Conservation (phyloP, 768 basidiomycete species). For the Serendipita sp. region DNA sequence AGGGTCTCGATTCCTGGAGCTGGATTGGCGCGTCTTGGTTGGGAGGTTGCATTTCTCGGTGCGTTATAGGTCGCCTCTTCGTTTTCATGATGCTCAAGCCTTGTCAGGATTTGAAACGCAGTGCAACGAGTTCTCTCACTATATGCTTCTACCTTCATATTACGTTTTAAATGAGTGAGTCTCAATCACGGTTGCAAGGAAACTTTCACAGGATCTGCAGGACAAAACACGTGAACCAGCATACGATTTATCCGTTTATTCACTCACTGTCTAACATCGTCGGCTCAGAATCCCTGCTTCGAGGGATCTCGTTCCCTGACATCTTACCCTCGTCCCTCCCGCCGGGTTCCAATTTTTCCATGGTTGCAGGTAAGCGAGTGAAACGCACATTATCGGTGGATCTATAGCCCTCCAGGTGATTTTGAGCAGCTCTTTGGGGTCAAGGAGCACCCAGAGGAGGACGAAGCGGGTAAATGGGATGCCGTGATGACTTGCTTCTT, state of each 20-base stretch:
- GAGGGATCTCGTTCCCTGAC: slow-evolving; percentile 62
- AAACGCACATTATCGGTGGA: background rate
- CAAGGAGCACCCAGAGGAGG: slow-evolving; percentile 33
- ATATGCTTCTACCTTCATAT: slow-evolving; percentile 82
- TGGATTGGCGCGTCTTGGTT: slow-evolving; percentile 76
- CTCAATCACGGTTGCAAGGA: background rate
- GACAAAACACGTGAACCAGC: slow-evolving; percentile 46
- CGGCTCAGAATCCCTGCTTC: slow-evolving; percentile 43
- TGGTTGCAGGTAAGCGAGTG: slow-evolving; percentile 58
- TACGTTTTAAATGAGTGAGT: slow-evolving; percentile 72
- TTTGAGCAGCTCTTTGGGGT: slow-evolving; percentile 82
- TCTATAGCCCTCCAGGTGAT: slow-evolving; percentile 39
- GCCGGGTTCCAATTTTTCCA: slow-evolving; percentile 48
- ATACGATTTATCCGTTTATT: slow-evolving; percentile 76
- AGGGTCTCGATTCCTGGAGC: slow-evolving; percentile 81
- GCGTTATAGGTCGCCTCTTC: slow-evolving; percentile 11
- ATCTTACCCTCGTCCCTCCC: slow-evolving; percentile 63
- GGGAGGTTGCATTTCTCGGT: slow-evolving; percentile 76
- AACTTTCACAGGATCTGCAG: slow-evolving; percentile 19
- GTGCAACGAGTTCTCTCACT: slow-evolving; percentile 91
- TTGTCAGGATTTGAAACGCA: slow-evolving; percentile 69
- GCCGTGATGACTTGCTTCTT: slow-evolving; percentile 92
- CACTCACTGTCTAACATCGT: slow-evolving; percentile 82
- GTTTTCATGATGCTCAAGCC: background rate
- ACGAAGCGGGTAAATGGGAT: slow-evolving; percentile 70